These are phyloP conservation scores for Zygnema circumcarinatum DNA, from an alignment of 139 green algal species.

Conservation along the genomic window DNA sequence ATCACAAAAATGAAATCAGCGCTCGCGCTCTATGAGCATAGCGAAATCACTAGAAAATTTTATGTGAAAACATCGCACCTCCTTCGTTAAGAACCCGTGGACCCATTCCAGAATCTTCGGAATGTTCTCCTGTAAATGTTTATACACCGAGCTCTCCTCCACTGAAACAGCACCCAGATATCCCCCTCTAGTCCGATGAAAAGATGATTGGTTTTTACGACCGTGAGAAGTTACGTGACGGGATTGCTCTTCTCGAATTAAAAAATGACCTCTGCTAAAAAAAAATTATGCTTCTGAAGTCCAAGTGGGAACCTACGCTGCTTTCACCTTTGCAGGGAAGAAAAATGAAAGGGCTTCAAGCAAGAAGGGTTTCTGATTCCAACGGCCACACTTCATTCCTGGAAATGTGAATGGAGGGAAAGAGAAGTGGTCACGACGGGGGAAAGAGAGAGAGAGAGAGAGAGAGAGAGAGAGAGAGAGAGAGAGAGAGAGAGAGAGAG, in stretches of 20 bases:
- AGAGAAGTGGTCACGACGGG: not conserved
- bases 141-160: constrained; percentile 5
- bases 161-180: constrained; percentile 13
- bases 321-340: too few species aligned
- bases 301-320: not conserved
- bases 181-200: too few species aligned
- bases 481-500: constrained; percentile 8
- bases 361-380: too few species aligned
- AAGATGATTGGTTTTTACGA: too few species aligned
- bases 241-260: too few species aligned
- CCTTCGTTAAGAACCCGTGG: not conserved
- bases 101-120: constrained; percentile 10
- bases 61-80: constrained; percentile 1
- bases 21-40: too few species aligned
- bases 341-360: too few species aligned
- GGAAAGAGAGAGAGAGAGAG: not conserved
- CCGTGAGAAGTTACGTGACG: too few species aligned
- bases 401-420: not conserved
- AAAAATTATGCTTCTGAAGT: not conserved
- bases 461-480: constrained; percentile 2
- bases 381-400: too few species aligned
- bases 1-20: not conserved
- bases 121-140: constrained; percentile 19
- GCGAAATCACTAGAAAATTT: too few species aligned
- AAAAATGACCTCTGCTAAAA: not conserved